phyloP scores from a whole-genome alignment of 192 early-diverging fungal genomes.

The Gamsiella multidivaricata region DNA sequence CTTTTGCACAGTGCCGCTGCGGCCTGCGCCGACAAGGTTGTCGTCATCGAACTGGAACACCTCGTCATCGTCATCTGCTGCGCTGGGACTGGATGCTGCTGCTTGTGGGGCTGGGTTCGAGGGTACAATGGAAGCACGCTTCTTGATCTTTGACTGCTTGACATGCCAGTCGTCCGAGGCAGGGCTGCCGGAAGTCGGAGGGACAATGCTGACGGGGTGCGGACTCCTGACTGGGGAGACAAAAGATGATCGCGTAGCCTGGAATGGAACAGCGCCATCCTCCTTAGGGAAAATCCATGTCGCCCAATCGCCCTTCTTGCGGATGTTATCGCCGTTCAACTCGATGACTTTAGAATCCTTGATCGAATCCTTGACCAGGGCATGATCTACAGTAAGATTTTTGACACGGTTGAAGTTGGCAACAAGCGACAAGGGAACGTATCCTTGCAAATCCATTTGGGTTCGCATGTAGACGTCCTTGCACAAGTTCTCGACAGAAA shows the following conservation, averaged over 20 bases:
- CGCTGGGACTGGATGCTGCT: neutral
- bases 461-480: conserved; percentile 93
- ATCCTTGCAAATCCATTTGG: conserved; percentile 92
- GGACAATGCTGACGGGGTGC: conserved; percentile 21
- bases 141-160: conserved; percentile 45
- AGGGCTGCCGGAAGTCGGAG: conserved; percentile 2
- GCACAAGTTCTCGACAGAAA: conserved; percentile 96
- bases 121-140: conserved; percentile 28
- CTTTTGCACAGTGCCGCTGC: conserved; percentile 60
- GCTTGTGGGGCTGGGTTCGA: conserved; percentile 8
- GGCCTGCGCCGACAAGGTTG: conserved; percentile 65
- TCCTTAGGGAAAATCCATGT: conserved; percentile 84
- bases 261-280: conserved; percentile 51
- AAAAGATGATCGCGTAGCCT: conserved; percentile 45
- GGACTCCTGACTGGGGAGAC: conserved; percentile 33
- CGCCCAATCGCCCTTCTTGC: conserved; percentile 85
- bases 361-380: conserved; percentile 69
- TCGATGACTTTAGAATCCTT: conserved; percentile 68
- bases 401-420: conserved; percentile 92
- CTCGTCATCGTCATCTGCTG: conserved; percentile 71
- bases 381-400: conserved; percentile 72
- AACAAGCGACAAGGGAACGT: conserved; percentile 80
- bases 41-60: conserved; percentile 87
- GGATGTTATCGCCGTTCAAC: conserved; percentile 66
- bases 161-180: conserved; percentile 40